Conservation (phyloP, 169 alveolate species). For the Cryptosporidium muris region DNA sequence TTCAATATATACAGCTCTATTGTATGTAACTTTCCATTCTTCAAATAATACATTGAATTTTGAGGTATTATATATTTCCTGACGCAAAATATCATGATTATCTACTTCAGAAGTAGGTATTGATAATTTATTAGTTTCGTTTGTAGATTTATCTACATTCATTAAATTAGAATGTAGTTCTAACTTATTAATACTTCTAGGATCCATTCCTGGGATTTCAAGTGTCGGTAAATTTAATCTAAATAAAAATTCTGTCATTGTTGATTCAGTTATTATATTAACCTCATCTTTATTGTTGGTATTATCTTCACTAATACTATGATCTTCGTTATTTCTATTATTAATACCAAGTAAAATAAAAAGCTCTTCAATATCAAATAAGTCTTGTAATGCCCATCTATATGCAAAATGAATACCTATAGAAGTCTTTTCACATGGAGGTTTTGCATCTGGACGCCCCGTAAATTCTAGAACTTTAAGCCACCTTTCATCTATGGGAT, state of each 20-base stretch:
- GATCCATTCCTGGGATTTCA: conserved; percentile 44
- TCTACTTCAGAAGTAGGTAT: not conserved
- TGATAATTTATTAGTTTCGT: not conserved
- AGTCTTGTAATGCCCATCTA: conserved; percentile 65
- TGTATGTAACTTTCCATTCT: conserved; percentile 46
- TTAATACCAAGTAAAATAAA: conserved; percentile 44
- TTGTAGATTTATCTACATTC: not conserved
- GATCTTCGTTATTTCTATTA: conserved; percentile 3
- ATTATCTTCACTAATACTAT: not conserved
- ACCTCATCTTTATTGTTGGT: not conserved
- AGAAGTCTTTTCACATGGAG: conserved; percentile 26
- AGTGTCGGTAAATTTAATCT: conserved; percentile 48
- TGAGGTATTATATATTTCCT: not conserved
- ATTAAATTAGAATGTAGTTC: too few species aligned
- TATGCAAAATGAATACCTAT: conserved; percentile 63
- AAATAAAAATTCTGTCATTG: conserved; percentile 9
- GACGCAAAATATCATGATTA: not conserved
- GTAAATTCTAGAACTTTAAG: conserved; percentile 40
- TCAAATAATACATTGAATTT: conserved; percentile 26
- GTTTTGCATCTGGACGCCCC: conserved; percentile 31
- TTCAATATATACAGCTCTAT: conserved; percentile 38
- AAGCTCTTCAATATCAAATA: conserved; percentile 44
- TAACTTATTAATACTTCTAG: not conserved
- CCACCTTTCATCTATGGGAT: conserved; percentile 67
- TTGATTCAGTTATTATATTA: conserved; percentile 7